Conservation (phyloP, 2,329 filamentous ascomycete genomes). For the Cadophora sp. region DNA sequence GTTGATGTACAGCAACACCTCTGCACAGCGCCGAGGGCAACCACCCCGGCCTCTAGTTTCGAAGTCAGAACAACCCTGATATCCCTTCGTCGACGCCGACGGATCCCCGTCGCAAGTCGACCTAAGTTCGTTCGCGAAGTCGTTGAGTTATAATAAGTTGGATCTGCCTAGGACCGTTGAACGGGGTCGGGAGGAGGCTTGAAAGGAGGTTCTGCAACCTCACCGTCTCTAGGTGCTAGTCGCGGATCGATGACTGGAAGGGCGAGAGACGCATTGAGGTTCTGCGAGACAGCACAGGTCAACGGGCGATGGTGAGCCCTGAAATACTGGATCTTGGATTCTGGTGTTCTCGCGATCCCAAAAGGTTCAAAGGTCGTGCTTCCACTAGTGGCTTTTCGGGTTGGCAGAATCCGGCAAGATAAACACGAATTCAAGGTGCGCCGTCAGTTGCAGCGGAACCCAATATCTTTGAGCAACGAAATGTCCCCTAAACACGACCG, state of each 20-base stretch:
- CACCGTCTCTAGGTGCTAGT: slow-evolving; percentile 30
- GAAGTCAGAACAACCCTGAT: slow-evolving; percentile 31
- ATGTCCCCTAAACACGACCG: background rate
- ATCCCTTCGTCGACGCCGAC: slow-evolving; percentile 36
- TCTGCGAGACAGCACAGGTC: slow-evolving; percentile 20
- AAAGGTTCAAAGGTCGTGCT: slow-evolving; percentile 29
- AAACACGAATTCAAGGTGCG: slow-evolving; percentile 9
- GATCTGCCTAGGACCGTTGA: slow-evolving; percentile 17
- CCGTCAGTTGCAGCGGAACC: background rate
- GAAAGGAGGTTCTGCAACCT: slow-evolving; percentile 22
- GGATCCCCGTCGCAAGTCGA: slow-evolving; percentile 35
- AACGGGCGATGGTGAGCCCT: slow-evolving; percentile 32
- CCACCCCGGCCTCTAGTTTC: slow-evolving; percentile 36
- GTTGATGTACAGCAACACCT: slow-evolving; percentile 27
- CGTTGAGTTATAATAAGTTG: slow-evolving; percentile 6
- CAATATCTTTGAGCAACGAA: background rate
- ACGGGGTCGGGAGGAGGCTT: slow-evolving; percentile 21
- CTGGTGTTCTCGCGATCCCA: slow-evolving; percentile 34
- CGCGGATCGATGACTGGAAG: slow-evolving; percentile 24
- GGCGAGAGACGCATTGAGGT: slow-evolving; percentile 36
- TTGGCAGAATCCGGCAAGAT: slow-evolving; percentile 13
- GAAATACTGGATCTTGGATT: slow-evolving; percentile 27
- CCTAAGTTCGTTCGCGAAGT: slow-evolving; percentile 21
- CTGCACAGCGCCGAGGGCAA: slow-evolving; percentile 37
- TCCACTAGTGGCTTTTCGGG: slow-evolving; percentile 20